A percentile compares a stretch with the other conserved stretches of the same genome.
These are phyloP conservation scores for Exserohilum rostratum DNA, from an alignment of 2,329 filamentous ascomycete genomes.

Conservation along the genomic window DNA sequence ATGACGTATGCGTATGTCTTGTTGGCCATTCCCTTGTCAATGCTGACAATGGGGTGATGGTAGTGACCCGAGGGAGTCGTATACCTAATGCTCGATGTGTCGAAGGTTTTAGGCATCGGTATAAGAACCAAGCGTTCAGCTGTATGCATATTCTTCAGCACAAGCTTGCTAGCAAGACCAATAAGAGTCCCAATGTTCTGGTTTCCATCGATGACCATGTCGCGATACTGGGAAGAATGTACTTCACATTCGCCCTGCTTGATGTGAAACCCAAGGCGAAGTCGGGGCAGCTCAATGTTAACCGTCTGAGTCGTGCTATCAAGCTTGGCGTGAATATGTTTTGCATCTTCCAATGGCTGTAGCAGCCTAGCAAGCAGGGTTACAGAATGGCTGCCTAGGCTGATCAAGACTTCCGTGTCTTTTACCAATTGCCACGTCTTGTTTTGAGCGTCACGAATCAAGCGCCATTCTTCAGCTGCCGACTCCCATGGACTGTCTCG, in stretches of 20 bases:
- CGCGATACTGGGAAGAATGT: slow-evolving; percentile 33
- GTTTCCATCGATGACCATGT: slow-evolving; percentile 32
- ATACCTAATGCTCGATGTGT: slow-evolving; percentile 17
- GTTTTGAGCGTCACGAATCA: slow-evolving; percentile 12
- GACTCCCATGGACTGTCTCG: slow-evolving; percentile 11
- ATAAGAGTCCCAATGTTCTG: slow-evolving; percentile 32
- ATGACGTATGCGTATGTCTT: slow-evolving; percentile 56
- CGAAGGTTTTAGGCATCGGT: slow-evolving; percentile 4
- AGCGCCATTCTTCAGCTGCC: slow-evolving; percentile 16
- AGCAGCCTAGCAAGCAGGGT: slow-evolving; percentile 15
- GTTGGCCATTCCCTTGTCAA: slow-evolving; percentile 18
- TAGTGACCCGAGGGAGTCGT: neutral
- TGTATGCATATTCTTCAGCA: slow-evolving; percentile 17
- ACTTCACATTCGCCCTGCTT: slow-evolving; percentile 6
- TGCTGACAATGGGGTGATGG: slow-evolving; percentile 21
- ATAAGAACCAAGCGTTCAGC: slow-evolving; percentile 49
- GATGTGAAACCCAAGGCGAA: slow-evolving; percentile 21
- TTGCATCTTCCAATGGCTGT: slow-evolving; percentile 19
- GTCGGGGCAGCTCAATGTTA: slow-evolving; percentile 23
- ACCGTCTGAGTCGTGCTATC: slow-evolving; percentile 4
- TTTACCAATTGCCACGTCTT: slow-evolving; percentile 24
- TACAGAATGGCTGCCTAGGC: slow-evolving; percentile 13
- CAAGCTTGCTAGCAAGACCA: slow-evolving; percentile 34
- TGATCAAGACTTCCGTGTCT: slow-evolving; percentile 5
- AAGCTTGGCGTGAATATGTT: slow-evolving; percentile 25